Conservation (phyloP, 352 stramenopile genomes). For the Stramenopiles sp. region DNA sequence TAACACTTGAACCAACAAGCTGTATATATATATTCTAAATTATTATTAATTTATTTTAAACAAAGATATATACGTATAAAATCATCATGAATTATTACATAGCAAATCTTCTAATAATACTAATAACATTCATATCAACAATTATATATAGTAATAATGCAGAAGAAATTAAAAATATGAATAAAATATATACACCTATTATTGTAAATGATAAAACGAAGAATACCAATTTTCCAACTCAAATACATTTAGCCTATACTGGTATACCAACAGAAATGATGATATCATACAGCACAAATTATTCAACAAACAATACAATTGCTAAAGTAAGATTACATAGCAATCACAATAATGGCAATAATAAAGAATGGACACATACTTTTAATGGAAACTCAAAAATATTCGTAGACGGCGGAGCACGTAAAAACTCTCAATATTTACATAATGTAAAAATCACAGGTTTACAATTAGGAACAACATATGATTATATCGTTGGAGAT, state of each 20-base stretch:
- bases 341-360: background rate
- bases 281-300: conserved; percentile 1
- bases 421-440: background rate
- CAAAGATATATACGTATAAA: no score
- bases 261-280: background rate
- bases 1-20: no score
- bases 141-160: no score
- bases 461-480: background rate
- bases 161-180: no score
- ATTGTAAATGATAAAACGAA: no score
- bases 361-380: background rate
- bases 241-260: background rate
- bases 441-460: background rate
- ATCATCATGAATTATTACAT: no score
- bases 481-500: conserved; percentile 6
- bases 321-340: background rate
- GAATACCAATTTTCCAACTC: background rate
- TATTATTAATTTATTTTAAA: no score
- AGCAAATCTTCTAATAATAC: no score
- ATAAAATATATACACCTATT: no score
- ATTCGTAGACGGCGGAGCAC: background rate
- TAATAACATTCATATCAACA: no score
- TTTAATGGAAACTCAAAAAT: background rate
- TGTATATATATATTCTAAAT: no score
- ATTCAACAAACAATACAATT: background rate